Evolutionary conservation across 192 early-diverging fungal genomes (phyloP).

Genomic region (Backusella australiensis): DNA sequence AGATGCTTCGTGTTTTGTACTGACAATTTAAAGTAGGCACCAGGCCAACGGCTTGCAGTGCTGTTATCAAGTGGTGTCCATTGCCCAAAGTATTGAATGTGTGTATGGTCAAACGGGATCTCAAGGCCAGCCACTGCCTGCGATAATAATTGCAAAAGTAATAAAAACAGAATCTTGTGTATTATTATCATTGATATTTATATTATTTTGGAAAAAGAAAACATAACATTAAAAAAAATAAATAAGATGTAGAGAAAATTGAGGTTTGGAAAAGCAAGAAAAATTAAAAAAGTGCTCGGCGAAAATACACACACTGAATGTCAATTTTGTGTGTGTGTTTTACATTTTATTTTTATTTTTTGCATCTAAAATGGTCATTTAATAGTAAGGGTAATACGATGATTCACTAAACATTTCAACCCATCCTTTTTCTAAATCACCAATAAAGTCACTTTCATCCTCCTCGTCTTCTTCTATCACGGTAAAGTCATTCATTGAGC

Average conservation of each 20-base stretch:
- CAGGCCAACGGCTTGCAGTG: slow-evolving; percentile 27
- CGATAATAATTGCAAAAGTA: slow-evolving; percentile 8
- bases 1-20: slow-evolving; percentile 1
- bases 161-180: neutral
- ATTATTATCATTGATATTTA: neutral
- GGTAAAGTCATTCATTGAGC: neutral
- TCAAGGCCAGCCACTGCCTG: neutral
- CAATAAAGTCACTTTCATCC: neutral
- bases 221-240: neutral
- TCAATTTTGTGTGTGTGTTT: neutral
- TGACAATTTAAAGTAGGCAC: slow-evolving; percentile 24
- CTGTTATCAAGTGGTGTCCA: slow-evolving; percentile 15
- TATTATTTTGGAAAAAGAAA: neutral
- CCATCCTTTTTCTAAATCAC: slow-evolving; percentile 15
- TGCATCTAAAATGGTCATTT: neutral
- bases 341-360: neutral
- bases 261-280: neutral
- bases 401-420: slow-evolving; percentile 1
- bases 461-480: neutral
- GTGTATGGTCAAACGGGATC: neutral
- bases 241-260: neutral
- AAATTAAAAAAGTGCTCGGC: neutral
- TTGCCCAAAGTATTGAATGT: slow-evolving; percentile 27
- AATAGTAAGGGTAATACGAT: neutral
- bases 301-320: neutral